Evolutionary conservation across 2,329 filamentous ascomycete genomes (phyloP).

Genomic region (Pseudocercospora ulei): DNA sequence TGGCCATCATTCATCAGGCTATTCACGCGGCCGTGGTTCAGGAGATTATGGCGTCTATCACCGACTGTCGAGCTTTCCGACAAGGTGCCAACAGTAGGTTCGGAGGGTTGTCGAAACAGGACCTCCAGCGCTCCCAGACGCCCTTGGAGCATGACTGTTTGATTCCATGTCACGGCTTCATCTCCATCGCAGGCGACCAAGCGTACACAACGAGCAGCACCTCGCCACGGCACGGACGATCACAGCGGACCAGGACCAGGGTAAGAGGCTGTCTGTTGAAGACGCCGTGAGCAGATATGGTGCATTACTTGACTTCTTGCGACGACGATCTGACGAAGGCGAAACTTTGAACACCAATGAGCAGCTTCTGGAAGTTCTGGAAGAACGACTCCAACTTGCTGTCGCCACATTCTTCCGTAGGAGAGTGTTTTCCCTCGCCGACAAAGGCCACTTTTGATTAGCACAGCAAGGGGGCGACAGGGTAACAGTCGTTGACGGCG

Average conservation of each 20-base stretch:
- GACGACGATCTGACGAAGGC: conserved; percentile 8
- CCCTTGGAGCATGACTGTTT: conserved; percentile 17
- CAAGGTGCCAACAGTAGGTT: conserved; percentile 17
- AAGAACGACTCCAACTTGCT: conserved; percentile 11
- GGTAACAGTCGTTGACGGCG: conserved; percentile 15
- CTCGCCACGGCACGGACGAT: conserved; percentile 18
- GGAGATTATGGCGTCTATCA: conserved; percentile 19
- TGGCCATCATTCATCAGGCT: conserved; percentile 19
- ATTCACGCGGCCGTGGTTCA: conserved; percentile 18
- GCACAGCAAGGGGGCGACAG: conserved; percentile 20
- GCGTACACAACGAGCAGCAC: conserved; percentile 14
- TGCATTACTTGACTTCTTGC: conserved; percentile 14
- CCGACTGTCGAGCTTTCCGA: conserved; percentile 18
- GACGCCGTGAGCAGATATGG: conserved; percentile 16
- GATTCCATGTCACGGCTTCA: conserved; percentile 16
- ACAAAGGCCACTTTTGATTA: conserved; percentile 18
- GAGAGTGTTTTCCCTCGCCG: conserved; percentile 20
- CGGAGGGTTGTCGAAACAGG: conserved; percentile 8
- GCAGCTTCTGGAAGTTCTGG: conserved; percentile 9
- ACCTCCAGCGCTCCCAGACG: conserved; percentile 13
- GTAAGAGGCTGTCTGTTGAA: conserved; percentile 10
- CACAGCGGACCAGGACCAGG: conserved; percentile 19
- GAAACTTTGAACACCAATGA: background rate
- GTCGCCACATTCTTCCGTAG: conserved; percentile 19
- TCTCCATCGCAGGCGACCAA: conserved; percentile 13